phyloP scores from a whole-genome alignment of 2,329 filamentous ascomycete genomes.

The Fusarium azukiicola region DNA sequence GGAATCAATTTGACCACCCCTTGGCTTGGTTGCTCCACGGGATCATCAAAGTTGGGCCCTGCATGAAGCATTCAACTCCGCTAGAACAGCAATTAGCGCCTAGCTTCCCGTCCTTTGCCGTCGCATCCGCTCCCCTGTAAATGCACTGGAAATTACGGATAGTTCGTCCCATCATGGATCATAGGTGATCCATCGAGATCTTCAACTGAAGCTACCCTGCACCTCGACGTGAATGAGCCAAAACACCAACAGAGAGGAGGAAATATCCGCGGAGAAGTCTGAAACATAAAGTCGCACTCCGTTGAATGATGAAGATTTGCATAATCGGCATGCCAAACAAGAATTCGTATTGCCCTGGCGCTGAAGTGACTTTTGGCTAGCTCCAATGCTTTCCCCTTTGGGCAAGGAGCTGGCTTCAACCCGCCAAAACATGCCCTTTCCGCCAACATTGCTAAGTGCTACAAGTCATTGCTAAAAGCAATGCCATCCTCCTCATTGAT shows the following conservation, averaged over 20 bases:
- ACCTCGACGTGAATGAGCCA: background rate
- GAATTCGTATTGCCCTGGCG: slow-evolving; percentile 3
- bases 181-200: background rate
- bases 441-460: background rate
- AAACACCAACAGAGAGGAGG: background rate
- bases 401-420: slow-evolving; percentile 6
- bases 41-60: background rate
- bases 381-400: background rate
- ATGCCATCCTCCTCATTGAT: background rate
- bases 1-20: background rate
- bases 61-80: background rate
- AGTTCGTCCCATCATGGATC: too few species aligned
- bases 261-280: background rate
- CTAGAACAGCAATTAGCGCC: background rate
- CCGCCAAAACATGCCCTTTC: background rate
- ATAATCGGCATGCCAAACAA: background rate
- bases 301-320: background rate
- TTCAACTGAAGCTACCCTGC: background rate
- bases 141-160: slow-evolving; percentile 11
- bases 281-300: background rate
- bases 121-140: background rate
- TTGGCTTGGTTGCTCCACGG: background rate
- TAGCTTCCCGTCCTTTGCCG: background rate
- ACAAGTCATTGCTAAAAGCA: background rate
- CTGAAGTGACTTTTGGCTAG: slow-evolving; percentile 3